phyloP scores from a whole-genome alignment of 192 early-diverging fungal genomes.

The Coemansia sp. region DNA sequence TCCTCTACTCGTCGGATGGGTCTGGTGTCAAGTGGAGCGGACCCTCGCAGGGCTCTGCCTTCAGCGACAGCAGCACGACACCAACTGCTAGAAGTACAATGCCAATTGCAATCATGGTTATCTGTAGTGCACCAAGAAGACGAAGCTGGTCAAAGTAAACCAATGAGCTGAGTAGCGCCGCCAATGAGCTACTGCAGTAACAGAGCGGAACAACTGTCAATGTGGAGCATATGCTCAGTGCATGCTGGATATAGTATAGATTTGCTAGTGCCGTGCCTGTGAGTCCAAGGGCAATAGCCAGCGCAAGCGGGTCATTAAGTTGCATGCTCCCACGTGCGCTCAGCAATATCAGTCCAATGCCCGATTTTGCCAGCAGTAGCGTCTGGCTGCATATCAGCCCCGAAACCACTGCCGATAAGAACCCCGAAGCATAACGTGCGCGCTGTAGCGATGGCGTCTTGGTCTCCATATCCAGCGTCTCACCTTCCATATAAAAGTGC shows the following conservation, averaged over 20 bases:
- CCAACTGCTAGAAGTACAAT: conserved; percentile 63
- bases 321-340: conserved; percentile 63
- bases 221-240: conserved; percentile 70
- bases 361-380: conserved; percentile 75
- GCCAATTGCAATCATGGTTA: conserved; percentile 66
- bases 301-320: conserved; percentile 65
- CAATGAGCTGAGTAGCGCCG: conserved; percentile 73
- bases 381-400: conserved; percentile 74
- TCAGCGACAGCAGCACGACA: conserved; percentile 64
- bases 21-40: conserved; percentile 29
- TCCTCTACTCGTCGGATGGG: conserved; percentile 6
- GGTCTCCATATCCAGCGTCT: conserved; percentile 22
- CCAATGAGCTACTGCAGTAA: conserved; percentile 73
- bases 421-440: conserved; percentile 53
- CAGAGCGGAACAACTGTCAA: conserved; percentile 71
- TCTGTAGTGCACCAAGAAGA: conserved; percentile 58
- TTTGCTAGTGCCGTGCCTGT: conserved; percentile 52
- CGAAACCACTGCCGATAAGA: conserved; percentile 66
- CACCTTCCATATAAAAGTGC: conserved; percentile 25
- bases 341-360: conserved; percentile 68
- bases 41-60: conserved; percentile 34
- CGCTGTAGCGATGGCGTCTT: conserved; percentile 15
- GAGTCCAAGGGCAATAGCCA: conserved; percentile 63
- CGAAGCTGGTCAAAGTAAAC: conserved; percentile 76
- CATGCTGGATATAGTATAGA: conserved; percentile 76